A percentile compares a stretch with the other conserved stretches of the same genome.
Evolutionary conservation across 768 basidiomycete species (phyloP).

Genomic region (Tulasnella sp.): DNA sequence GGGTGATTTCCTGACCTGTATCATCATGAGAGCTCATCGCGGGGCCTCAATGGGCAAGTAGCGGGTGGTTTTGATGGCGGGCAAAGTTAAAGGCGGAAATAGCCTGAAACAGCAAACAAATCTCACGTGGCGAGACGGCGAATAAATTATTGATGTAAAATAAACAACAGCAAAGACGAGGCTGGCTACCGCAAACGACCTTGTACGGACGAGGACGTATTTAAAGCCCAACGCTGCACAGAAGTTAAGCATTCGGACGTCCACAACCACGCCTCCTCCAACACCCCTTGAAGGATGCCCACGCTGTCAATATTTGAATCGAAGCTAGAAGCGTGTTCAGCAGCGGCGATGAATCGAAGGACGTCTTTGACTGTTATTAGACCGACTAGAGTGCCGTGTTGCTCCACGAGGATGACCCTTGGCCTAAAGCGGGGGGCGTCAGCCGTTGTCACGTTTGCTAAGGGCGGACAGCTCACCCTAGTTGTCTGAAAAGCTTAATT

Average conservation of each 20-base stretch:
- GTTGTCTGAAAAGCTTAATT: slow-evolving; percentile 94
- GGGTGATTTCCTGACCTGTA: background rate
- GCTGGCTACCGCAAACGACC: background rate
- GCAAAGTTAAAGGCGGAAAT: background rate
- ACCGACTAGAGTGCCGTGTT: slow-evolving; percentile 75
- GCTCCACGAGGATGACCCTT: slow-evolving; percentile 91
- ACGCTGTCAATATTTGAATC: background rate
- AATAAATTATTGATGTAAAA: background rate
- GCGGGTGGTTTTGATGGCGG: slow-evolving; percentile 4
- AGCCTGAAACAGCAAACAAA: background rate
- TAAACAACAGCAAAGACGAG: background rate
- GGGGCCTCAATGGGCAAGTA: background rate
- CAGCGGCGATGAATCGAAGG: slow-evolving; percentile 65
- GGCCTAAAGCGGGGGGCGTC: slow-evolving; percentile 52
- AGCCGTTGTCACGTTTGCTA: too few relatives aligned
- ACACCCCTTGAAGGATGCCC: slow-evolving; percentile 20
- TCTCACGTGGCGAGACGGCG: background rate
- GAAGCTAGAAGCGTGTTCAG: slow-evolving; percentile 32
- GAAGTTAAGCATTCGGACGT: background rate
- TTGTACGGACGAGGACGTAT: background rate
- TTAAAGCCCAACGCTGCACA: background rate
- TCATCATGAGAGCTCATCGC: background rate
- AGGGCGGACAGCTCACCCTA: slow-evolving; percentile 67
- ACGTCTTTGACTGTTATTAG: slow-evolving; percentile 96
- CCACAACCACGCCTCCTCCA: slow-evolving; percentile 30